Percentiles rank a stretch among this genome's conserved stretches.
Evolutionary conservation across 1,139 yeast genomes (phyloP).

Genomic region (Magnusiomyces starmeri): DNA sequence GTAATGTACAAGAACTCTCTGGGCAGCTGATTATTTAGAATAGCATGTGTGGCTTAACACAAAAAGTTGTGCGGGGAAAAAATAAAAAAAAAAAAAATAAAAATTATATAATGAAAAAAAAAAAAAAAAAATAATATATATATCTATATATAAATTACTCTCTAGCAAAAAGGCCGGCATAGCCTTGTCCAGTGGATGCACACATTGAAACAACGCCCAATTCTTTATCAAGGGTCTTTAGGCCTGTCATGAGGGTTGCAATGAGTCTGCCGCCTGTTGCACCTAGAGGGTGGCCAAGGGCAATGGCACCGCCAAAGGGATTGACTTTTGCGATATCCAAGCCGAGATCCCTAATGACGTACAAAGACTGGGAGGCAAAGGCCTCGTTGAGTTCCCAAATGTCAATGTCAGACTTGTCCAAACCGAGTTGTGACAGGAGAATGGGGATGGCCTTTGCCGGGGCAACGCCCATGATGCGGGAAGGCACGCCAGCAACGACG

Average conservation of each 20-base stretch:
- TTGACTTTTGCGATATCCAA: constrained; percentile 35
- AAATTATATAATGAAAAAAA: too few relatives aligned
- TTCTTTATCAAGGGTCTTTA: constrained; percentile 31
- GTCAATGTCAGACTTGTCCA: constrained; percentile 33
- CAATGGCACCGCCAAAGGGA: constrained; percentile 42
- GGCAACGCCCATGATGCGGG: constrained; percentile 39
- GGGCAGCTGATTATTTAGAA: too few relatives aligned
- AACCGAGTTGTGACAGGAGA: constrained; percentile 29
- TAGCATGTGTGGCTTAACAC: too few relatives aligned
- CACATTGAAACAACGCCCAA: constrained; percentile 41
- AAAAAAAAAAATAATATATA: too few relatives aligned
- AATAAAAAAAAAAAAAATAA: too few relatives aligned
- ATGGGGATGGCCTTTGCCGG: constrained; percentile 39
- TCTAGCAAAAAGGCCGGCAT: constrained; percentile 37
- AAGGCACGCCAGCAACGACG: constrained; percentile 36
- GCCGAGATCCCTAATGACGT: constrained; percentile 34
- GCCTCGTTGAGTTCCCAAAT: constrained; percentile 41
- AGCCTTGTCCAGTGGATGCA: constrained; percentile 42
- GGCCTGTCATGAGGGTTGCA: constrained; percentile 36
- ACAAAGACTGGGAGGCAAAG: constrained; percentile 39
- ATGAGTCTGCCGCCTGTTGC: constrained; percentile 39
- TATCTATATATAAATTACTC: too few relatives aligned
- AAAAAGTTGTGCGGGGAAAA: too few relatives aligned
- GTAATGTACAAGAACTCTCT: too few relatives aligned
- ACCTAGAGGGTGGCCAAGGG: constrained; percentile 41